Percentiles rank a stretch among this genome's conserved stretches.
phyloP scores from a whole-genome alignment of 2,329 filamentous ascomycete species.

The Pseudogymnoascus sp. region DNA sequence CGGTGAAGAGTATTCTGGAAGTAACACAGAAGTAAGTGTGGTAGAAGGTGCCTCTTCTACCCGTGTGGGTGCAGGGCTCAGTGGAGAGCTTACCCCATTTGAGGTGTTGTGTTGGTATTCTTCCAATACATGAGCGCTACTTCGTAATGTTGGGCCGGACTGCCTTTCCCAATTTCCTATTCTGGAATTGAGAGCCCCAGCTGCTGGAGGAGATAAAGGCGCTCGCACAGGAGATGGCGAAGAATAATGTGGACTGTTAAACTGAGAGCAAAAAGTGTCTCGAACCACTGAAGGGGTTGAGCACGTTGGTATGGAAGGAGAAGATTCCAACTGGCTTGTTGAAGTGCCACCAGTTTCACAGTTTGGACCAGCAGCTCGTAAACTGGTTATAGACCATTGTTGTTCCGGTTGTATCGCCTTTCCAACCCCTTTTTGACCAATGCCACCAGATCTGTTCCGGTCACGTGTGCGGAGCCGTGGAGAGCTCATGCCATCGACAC shows the following conservation, averaged over 20 bases:
- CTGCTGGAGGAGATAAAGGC: not conserved
- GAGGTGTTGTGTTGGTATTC: not conserved
- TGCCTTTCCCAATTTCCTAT: not conserved
- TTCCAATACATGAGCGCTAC: not conserved
- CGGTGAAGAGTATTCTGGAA: not conserved
- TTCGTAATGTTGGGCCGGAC: not conserved
- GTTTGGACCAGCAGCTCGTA: too few species aligned
- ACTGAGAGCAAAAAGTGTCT: not conserved
- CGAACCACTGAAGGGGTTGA: not conserved
- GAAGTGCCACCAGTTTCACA: not conserved
- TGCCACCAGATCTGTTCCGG: not conserved
- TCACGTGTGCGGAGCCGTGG: not conserved
- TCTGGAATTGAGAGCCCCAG: not conserved
- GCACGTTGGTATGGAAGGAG: not conserved
- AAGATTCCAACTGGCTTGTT: constrained; percentile 4
- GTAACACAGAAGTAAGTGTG: not conserved
- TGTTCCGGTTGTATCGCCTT: not conserved
- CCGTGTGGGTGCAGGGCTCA: not conserved
- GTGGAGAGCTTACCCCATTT: not conserved
- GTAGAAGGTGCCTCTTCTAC: not conserved
- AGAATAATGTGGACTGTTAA: not conserved
- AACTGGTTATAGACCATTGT: not conserved
- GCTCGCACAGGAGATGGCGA: not conserved
- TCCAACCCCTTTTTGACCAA: not conserved
- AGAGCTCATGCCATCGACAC: constrained; percentile 6